Base-by-base conservation (phyloP, 768 basidiomycete genomes). In the Infundibulicybe gibba region DNA sequence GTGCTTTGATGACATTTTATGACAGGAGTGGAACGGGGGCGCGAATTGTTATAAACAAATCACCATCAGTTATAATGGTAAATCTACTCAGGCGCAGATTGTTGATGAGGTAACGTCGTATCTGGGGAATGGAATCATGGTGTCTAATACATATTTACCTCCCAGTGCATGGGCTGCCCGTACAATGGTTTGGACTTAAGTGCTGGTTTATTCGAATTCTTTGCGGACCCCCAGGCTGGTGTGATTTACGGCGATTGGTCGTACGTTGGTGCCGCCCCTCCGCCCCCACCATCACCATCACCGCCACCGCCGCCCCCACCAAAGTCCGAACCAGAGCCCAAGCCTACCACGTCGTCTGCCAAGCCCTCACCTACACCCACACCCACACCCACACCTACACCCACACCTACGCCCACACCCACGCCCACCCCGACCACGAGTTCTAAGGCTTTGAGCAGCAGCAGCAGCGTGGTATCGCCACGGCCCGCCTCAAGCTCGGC, bases 131-230 rank as follows among this genome's bases (percentile, higher is more conserved):
- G 11, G 21, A 16, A 32, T 48, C 17, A 16, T 15, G 9, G 39
- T 15, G 19, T 30, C 35, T 38, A 19, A 38, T 10, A 38, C 10
- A 10, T 38, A 39, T 31, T 54, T 40, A 39, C 39, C 34, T 37
- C 41, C 6, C 25, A 75, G 75, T 77, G 76, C 54, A 49, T 50
- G 17, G 59, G 59, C 4, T 78, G 78, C 60, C 44, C 56, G 0
- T 41, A 32, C 2, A 68, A 66, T 32, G 72, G 67, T 37, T 66
- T 82, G 15, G 80, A 81, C 56, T 53, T 79, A n/a, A 73, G 71
- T 6, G 52, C 58, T 1, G 67, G 66, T 13, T 69, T 82, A n/a
- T 80, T 79, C 54, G 3, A 57, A 3, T 60, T 56, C 54, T 71
- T 79, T 45, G 75, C 61, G 1, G 49, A 61, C 16, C 40, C 60